phyloP scores from a whole-genome alignment of 2,329 filamentous ascomycete species.

The Alternaria sp. region DNA sequence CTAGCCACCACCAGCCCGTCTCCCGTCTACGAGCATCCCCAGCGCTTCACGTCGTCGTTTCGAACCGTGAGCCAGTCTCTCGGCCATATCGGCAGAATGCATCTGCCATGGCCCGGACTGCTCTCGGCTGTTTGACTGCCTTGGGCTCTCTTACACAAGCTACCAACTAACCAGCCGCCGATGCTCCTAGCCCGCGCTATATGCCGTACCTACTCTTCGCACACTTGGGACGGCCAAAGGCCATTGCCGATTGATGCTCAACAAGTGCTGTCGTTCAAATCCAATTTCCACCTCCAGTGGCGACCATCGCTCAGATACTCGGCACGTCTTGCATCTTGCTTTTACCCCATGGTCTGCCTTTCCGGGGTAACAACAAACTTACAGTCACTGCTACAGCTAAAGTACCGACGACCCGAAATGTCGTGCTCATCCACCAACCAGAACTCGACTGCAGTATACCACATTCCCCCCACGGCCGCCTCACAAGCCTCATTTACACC shows the following conservation, averaged over 20 bases:
- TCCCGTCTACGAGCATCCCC: slow-evolving; percentile 6
- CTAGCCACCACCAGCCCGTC: slow-evolving; percentile 6
- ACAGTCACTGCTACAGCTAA: background rate
- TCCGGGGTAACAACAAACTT: slow-evolving; percentile 19
- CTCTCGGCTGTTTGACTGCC: slow-evolving; percentile 40
- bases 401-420: slow-evolving; percentile 19
- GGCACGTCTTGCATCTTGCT: slow-evolving; percentile 4
- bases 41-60: slow-evolving; percentile 17
- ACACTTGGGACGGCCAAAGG: slow-evolving; percentile 1
- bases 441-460: background rate
- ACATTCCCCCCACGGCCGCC: slow-evolving; percentile 19
- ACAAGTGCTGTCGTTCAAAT: background rate
- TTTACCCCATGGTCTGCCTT: slow-evolving; percentile 7
- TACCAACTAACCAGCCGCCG: slow-evolving; percentile 27
- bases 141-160: slow-evolving; percentile 37
- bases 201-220: slow-evolving; percentile 12
- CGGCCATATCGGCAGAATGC: slow-evolving; percentile 45
- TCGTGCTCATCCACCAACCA: slow-evolving; percentile 14
- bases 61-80: slow-evolving; percentile 15
- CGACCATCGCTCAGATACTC: slow-evolving; percentile 4
- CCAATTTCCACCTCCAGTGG: background rate
- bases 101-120: slow-evolving; percentile 29
- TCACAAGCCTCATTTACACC: slow-evolving; percentile 5
- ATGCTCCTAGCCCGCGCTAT: slow-evolving; percentile 30
- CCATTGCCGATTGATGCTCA: background rate